Base-by-base conservation (phyloP, 768 basidiomycete genomes). In the Pulveroboletus sp. region DNA sequence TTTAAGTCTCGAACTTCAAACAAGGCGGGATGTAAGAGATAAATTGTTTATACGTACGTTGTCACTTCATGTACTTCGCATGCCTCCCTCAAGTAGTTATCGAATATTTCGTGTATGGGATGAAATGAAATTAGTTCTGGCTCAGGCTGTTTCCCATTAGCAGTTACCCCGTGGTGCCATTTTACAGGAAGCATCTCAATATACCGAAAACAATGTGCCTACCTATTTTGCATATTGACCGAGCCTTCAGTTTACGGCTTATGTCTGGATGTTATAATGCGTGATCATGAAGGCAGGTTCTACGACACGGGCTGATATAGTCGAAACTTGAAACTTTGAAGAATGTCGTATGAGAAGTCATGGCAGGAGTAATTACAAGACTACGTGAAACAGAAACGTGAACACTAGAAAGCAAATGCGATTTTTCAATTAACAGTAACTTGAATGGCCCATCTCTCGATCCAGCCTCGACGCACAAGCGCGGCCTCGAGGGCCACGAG, bases 401-500 rank as follows among this genome's bases (percentile, higher is more conserved):
- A 42, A 40, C 17, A 27, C 16, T 12, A 17, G 7, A n/a, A 27
- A 6, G 43, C 3, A 36, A n/a, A 43, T n/a, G 22, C 2, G 6
- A 27, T 26, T 32, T 20, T 20, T 61, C 41, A 65, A 47, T 50
- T 47, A 5, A 37, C 37, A 35, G 46, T 51, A 37, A 67, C 54
- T 41, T 61, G 58, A 35, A 67, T 24, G 12, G 70, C 64, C 82
- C 81, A 84, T 46, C 77, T 69, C 55, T 63, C 64, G 44, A 83
- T 56, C 54, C 70, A 60, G 14, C 75, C 73, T 4, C 68, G 71
- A 35, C 67, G 62, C 14, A 82, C 61, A 31, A 83, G 67, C 0
- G 71, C 77, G 19, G 75, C 77, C 58, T 84, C 80, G 69, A 82
- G 80, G 24, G 67, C 67, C 26, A 76, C 46, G 52, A 75, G 58